These are phyloP conservation scores for Plectosphaerella sp. DNA, from an alignment of 2,329 filamentous ascomycete genomes.

Conservation along the genomic window DNA sequence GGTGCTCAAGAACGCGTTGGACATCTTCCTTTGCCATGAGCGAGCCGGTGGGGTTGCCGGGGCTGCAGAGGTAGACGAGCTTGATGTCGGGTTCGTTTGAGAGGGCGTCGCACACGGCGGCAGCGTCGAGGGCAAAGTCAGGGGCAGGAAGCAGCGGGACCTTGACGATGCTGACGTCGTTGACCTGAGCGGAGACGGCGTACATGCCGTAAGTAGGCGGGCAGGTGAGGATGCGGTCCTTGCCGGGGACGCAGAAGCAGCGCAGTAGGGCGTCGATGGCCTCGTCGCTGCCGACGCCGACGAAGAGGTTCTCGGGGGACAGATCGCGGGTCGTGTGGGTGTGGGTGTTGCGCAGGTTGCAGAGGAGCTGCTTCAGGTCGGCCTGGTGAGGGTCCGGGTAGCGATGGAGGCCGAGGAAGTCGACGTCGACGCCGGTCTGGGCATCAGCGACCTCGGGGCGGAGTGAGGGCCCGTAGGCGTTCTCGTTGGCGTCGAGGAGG, in stretches of 20 bases:
- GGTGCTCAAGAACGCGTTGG: constrained; percentile 70
- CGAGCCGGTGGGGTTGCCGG: constrained; percentile 87
- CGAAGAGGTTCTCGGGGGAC: constrained; percentile 80
- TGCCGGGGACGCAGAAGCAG: constrained; percentile 84
- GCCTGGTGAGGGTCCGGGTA: constrained; percentile 96
- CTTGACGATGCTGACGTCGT: constrained; percentile 81
- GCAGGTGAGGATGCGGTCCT: constrained; percentile 88
- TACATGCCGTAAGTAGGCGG: constrained; percentile 99
- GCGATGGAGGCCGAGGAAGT: constrained; percentile 80
- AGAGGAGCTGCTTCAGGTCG: constrained; percentile 81
- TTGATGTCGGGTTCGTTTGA: constrained; percentile 64
- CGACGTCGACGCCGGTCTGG: constrained; percentile 51
- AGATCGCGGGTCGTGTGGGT: constrained; percentile 70
- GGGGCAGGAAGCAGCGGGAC: constrained; percentile 74
- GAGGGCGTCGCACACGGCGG: constrained; percentile 63
- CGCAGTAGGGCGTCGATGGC: constrained; percentile 91
- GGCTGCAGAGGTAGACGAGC: constrained; percentile 87
- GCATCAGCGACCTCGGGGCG: constrained; percentile 42
- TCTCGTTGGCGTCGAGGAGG: constrained; percentile 96
- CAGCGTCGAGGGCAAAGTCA: constrained; percentile 68
- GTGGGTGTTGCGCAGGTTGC: constrained; percentile 81
- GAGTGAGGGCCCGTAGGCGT: constrained; percentile 85
- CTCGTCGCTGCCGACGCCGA: constrained; percentile 94
- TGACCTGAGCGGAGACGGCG: constrained; percentile 86
- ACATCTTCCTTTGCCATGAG: constrained; percentile 74